Percentiles rank a stretch among this genome's conserved stretches.
phyloP scores from a whole-genome alignment of 306 rosid genomes.

The Corylus americana region DNA sequence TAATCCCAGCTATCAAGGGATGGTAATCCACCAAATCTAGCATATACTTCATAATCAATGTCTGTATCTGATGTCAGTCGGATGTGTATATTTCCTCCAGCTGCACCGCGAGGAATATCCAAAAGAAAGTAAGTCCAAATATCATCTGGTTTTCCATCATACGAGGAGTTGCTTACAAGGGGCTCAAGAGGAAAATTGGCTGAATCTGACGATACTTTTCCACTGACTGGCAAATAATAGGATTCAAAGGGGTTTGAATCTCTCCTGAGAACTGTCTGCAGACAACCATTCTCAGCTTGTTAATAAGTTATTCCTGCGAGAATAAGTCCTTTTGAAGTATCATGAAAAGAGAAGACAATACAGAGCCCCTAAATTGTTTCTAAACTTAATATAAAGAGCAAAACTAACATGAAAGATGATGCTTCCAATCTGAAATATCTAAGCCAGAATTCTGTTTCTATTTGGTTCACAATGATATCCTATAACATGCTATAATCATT shows the following conservation, averaged over 20 bases:
- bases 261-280: slow-evolving; percentile 81
- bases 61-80: slow-evolving; percentile 53
- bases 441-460: background rate
- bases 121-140: slow-evolving; percentile 77
- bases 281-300: slow-evolving; percentile 59
- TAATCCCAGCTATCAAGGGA: slow-evolving; percentile 77
- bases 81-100: slow-evolving; percentile 81
- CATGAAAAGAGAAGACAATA: slow-evolving; percentile 35
- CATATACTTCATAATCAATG: slow-evolving; percentile 71
- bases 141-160: slow-evolving; percentile 39
- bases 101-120: slow-evolving; percentile 85
- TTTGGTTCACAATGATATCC: slow-evolving; percentile 3
- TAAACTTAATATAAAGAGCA: slow-evolving; percentile 12
- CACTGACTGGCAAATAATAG: slow-evolving; percentile 76
- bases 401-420: slow-evolving; percentile 1
- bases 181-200: slow-evolving; percentile 83
- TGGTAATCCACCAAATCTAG: slow-evolving; percentile 89
- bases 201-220: slow-evolving; percentile 39
- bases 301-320: slow-evolving; percentile 38
- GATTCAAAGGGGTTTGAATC: slow-evolving; percentile 68
- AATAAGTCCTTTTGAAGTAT: slow-evolving; percentile 45
- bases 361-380: slow-evolving; percentile 5
- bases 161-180: slow-evolving; percentile 54
- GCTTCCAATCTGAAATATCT: slow-evolving; percentile 12
- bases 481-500: slow-evolving; percentile 8